These are phyloP conservation scores for Amanita fuliginea DNA, from an alignment of 768 basidiomycete genomes.

Conservation along the genomic window DNA sequence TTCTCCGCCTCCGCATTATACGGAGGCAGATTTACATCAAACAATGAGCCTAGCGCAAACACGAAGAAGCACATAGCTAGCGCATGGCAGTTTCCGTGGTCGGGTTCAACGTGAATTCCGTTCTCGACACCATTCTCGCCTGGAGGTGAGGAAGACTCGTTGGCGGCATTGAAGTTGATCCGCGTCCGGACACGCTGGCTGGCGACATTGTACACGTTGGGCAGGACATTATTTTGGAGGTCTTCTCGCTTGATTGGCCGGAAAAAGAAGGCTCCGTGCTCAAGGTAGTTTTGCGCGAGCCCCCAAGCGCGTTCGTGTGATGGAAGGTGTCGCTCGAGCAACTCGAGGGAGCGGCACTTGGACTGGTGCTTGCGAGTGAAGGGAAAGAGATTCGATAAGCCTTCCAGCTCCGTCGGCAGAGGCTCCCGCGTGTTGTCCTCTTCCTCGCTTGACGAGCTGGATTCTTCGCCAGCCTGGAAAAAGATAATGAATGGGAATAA, in stretches of 20 bases:
- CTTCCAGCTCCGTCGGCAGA: slow-evolving; percentile 22
- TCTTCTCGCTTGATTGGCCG: slow-evolving; percentile 39
- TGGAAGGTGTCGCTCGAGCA: slow-evolving; percentile 32
- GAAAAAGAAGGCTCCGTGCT: slow-evolving; percentile 39
- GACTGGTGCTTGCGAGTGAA: slow-evolving; percentile 22
- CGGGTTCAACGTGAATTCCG: slow-evolving; percentile 9
- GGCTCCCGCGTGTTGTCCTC: slow-evolving; percentile 13
- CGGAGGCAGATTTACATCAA: slow-evolving; percentile 38
- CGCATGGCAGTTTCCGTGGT: slow-evolving; percentile 8
- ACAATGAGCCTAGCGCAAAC: slow-evolving; percentile 50
- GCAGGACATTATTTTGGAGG: slow-evolving; percentile 27
- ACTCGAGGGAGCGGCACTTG: slow-evolving; percentile 18
- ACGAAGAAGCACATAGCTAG: slow-evolving; percentile 47
- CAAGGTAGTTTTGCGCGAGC: slow-evolving; percentile 30
- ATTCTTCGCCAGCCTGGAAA: slow-evolving; percentile 23
- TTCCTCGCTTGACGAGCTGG: slow-evolving; percentile 15
- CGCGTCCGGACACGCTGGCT: slow-evolving; percentile 8
- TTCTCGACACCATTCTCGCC: neutral
- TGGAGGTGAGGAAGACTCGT: neutral
- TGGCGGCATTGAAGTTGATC: slow-evolving; percentile 6
- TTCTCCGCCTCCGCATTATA: slow-evolving; percentile 51
- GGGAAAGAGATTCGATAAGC: slow-evolving; percentile 29
- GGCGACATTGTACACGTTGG: slow-evolving; percentile 25
- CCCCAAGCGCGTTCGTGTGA: slow-evolving; percentile 27
- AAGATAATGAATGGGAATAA: neutral